Evolutionary conservation across 2,329 filamentous ascomycete species (phyloP), one percentile per base, ranked within the genome.

Genomic region (Penicillium frequentans): DNA sequence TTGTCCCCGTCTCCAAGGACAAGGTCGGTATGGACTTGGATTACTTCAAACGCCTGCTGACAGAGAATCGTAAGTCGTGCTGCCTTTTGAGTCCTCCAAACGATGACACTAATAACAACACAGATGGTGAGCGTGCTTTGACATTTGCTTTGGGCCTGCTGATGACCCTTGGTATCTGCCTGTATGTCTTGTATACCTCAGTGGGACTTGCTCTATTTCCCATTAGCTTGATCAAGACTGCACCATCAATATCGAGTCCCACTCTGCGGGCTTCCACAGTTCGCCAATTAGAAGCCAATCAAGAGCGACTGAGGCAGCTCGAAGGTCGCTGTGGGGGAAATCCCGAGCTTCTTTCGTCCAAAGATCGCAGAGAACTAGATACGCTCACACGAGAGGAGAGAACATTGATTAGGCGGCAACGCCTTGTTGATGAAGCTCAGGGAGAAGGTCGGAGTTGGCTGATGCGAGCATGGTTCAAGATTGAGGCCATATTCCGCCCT

Each of bases 81-180:
- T 43, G 14, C 7, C n/a, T 24, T 26, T 37, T 24, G 2, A 16
- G 11, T 26, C 8, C 27, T 42, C 42, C 33, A 33, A 21, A 31
- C 31, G 3, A 23, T 43, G 42, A 19, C 3, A 27, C 43, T 45
- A 47, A 49, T 11, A n/a, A 27, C 48, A 13, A 26, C 46, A 6
- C 63, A 87, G 85, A 93, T 73, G 93, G 92, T 58, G 93, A 98
- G 75, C 91, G 95, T 71, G 92, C 93, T 0, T 80, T 99, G 52
- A 93, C 91, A 0, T 99, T 99, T 76, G 87, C 87, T 2, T 80
- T 97, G 23, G 95, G 95, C 0, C 80, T 97, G n/a, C 82, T 99
- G 43, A 89, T 96, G 53, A 92, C 90, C 0, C 78, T 97, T 29
- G 95, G 95, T 4, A 93, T 91, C 0, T 74, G 96, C 16, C 81